Base-by-base conservation (phyloP, 2,329 filamentous ascomycete species). In the Bretziella fagacearum region DNA sequence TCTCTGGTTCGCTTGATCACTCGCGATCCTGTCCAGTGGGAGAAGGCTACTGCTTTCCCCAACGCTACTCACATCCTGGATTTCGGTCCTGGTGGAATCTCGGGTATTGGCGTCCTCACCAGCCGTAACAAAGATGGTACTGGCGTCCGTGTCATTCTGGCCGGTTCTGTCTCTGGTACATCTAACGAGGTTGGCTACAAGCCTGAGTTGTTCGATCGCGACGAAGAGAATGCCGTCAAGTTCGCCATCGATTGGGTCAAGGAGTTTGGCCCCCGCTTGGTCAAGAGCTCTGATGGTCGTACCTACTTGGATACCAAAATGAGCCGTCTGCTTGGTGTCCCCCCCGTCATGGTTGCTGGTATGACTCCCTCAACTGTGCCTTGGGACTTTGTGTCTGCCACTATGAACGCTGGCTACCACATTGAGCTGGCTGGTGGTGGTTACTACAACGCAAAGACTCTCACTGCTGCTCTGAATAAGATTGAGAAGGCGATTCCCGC, bases 101-200 rank as follows among this genome's bases (percentile, higher is more conserved):
- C 91, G 20, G 93, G 93, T 53, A 79, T 98, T 18, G 93, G 91
- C 58, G 84, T 93, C 39, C 70, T 98, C 53, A 98, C 91, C 49
- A 96, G 93, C 71, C 84, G 91, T 57, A 98, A 96, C 73, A 98
- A 98, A 70, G 93, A 98, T 62, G 91, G 91, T 53, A 96, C 86
- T 49, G 91, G 91, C 57, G 91, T 98, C 29, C 85, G 89, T 52
- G 87, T 98, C 54, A 94, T 98, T 54, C 73, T 98, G 50, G 91
- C 86, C 36, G 91, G 93, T 53, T 75, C 85, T n/a, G 81, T 98
- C 56, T 84, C 89, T 57, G 89, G 89, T 44, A 86, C 86, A 17
- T 81, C 93, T 51, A 71, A 74, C 26, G 91, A 96, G 63, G 81
- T 98, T 52, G 91, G 91, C 47, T 98, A 95, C 71, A 98, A 98